phyloP scores from a whole-genome alignment of 2,329 filamentous ascomycete genomes.

The Botrytis squamosa region DNA sequence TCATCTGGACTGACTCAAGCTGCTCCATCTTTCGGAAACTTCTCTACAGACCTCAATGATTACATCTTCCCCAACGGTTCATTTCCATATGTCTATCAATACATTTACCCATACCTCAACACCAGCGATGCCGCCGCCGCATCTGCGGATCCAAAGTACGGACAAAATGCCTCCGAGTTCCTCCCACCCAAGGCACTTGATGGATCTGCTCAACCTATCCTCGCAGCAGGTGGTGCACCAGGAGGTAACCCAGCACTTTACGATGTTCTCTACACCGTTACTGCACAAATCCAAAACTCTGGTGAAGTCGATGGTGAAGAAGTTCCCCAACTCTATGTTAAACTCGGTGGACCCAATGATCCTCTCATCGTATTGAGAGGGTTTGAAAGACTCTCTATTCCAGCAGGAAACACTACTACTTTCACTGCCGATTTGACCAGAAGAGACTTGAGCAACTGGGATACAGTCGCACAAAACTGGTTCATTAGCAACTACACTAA shows the following conservation, averaged over 20 bases:
- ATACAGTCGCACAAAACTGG: constrained; percentile 79
- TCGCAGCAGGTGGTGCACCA: constrained; percentile 50
- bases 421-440: constrained; percentile 72
- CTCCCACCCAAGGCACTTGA: constrained; percentile 47
- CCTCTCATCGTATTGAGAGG: constrained; percentile 66
- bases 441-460: constrained; percentile 87
- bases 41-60: constrained; percentile 59
- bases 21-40: constrained; percentile 63
- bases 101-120: constrained; percentile 59
- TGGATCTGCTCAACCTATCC: constrained; percentile 47
- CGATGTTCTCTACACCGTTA: constrained; percentile 55
- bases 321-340: constrained; percentile 67
- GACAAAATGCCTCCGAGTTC: constrained; percentile 33
- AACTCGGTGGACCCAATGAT: constrained; percentile 75
- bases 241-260: constrained; percentile 56
- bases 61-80: constrained; percentile 66
- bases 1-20: constrained; percentile 60
- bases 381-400: constrained; percentile 75
- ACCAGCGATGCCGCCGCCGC: constrained; percentile 50
- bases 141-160: constrained; percentile 41
- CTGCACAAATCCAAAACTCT: constrained; percentile 55
- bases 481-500: constrained; percentile 44
- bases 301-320: constrained; percentile 54
- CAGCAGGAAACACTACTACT: constrained; percentile 62
- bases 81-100: constrained; percentile 47